Base-by-base conservation (phyloP, 2,329 filamentous ascomycete genomes). In the Ustulina deusta region DNA sequence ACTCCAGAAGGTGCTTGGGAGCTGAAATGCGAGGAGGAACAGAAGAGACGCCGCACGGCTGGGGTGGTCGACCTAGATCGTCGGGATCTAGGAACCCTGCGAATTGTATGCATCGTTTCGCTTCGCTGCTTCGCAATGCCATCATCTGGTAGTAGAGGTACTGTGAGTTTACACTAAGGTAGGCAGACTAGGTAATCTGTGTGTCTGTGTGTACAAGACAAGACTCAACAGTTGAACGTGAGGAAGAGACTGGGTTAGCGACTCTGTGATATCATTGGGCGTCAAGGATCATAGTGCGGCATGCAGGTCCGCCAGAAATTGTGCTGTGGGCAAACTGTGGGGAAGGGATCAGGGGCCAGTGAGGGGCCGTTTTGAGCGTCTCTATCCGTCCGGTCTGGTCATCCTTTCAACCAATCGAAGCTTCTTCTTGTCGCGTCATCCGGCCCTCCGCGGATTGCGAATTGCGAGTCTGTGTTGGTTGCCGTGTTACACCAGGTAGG, bases 191-290 rank as follows among this genome's bases (percentile, higher is more conserved):
- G n/a, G 54, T 10, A 38, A 44, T 46, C n/a, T 54, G 71, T 6
- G 25, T 27, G 46, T 2, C 6, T 13, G 27, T 20, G 49, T 32
- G 49, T 52, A n/a, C 6, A n/a, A 52, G 69, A 68, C 68, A 71
- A 63, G 61, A 63, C 74, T 72, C 74, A 76, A 76, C 74, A 75
- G 74, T 76, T 76, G 74, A 75, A 74, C 57, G 36, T 55, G 20
- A 17, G 29, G 20, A 42, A 17, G 42, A 25, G 36, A 52, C 54
- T 51, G 49, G 56, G 67, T 48, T 56, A 46, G 20, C 51, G 34
- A 61, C 36, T n/a, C 54, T 48, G 66, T 61, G 29, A 63, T 65
- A 65, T 68, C 57, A 76, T 75, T 76, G 74, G 74, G 51, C 17
- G 61, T 51, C 54, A 17, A 46, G 52, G 42, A 59, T 46, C 36